phyloP scores from a whole-genome alignment of 2,329 filamentous ascomycete genomes.

The Neurospora sp. region DNA sequence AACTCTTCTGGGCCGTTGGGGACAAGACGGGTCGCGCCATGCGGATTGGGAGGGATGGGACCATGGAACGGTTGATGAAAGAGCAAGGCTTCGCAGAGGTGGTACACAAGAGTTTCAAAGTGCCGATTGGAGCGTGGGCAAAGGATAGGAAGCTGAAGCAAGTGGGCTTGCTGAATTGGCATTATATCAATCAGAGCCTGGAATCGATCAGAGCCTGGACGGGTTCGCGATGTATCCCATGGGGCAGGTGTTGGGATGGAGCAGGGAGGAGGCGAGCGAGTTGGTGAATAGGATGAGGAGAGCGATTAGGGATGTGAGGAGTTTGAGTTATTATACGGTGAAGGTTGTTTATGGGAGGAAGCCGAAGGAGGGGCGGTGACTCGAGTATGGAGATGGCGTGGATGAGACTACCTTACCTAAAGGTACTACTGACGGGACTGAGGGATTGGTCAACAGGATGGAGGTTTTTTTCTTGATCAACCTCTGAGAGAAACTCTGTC shows the following conservation, averaged over 20 bases:
- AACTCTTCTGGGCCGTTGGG: background rate
- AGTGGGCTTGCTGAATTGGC: constrained; percentile 14
- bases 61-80: background rate
- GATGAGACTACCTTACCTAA: background rate
- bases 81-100: background rate
- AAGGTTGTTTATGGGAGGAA: background rate
- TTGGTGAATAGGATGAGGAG: constrained; percentile 8
- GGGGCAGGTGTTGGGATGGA: constrained; percentile 22
- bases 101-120: background rate
- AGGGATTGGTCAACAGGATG: background rate
- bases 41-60: background rate
- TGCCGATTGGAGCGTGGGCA: constrained; percentile 25
- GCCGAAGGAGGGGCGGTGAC: background rate
- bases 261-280: constrained; percentile 17
- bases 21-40: background rate
- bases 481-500: background rate
- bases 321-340: background rate
- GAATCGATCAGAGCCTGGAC: constrained; percentile 22
- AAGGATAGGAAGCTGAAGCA: constrained; percentile 20
- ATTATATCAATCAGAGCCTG: constrained; percentile 20
- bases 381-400: background rate
- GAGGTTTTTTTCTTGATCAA: background rate
- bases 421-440: background rate
- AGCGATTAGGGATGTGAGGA: background rate
- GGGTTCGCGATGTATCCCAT: constrained; percentile 21